A percentile compares a stretch with the other conserved stretches of the same genome.
Conservation (phyloP, 495 filamentous ascomycete genomes). For the Tuber umbilicatum region DNA sequence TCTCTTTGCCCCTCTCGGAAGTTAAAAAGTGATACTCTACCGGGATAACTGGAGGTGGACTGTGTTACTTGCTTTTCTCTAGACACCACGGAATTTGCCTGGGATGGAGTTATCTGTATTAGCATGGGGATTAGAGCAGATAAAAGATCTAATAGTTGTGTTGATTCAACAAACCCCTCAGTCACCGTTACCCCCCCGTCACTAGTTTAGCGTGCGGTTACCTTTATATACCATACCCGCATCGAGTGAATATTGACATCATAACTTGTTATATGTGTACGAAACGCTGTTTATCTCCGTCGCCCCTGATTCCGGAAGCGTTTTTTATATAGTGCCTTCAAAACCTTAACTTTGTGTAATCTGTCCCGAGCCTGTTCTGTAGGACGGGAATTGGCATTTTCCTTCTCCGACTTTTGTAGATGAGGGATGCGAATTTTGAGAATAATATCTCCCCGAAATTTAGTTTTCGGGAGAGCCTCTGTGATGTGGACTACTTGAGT, state of each 20-base stretch:
- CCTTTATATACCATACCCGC: background rate
- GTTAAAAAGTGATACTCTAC: background rate
- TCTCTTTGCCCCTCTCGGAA: constrained; percentile 37
- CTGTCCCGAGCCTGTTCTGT: background rate
- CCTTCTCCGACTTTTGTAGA: background rate
- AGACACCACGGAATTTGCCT: constrained; percentile 2
- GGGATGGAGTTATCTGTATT: constrained; percentile 6
- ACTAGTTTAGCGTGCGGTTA: background rate
- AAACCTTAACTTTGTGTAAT: background rate
- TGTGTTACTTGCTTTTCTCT: constrained; percentile 3
- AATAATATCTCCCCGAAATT: background rate
- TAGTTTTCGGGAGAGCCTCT: background rate
- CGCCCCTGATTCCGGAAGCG: background rate
- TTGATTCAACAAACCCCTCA: background rate
- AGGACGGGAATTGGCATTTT: background rate
- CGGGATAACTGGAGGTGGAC: background rate
- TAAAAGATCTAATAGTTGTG: background rate
- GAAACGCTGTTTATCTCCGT: background rate
- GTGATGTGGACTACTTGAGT: background rate
- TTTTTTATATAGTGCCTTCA: background rate
- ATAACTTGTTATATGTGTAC: background rate
- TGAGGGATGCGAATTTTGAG: background rate
- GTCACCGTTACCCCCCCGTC: background rate
- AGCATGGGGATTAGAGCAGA: constrained; percentile 4
- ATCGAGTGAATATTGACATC: background rate